Evolutionary conservation across 257 asterid genomes (phyloP).

Genomic region (Knoxia roxburghii): DNA sequence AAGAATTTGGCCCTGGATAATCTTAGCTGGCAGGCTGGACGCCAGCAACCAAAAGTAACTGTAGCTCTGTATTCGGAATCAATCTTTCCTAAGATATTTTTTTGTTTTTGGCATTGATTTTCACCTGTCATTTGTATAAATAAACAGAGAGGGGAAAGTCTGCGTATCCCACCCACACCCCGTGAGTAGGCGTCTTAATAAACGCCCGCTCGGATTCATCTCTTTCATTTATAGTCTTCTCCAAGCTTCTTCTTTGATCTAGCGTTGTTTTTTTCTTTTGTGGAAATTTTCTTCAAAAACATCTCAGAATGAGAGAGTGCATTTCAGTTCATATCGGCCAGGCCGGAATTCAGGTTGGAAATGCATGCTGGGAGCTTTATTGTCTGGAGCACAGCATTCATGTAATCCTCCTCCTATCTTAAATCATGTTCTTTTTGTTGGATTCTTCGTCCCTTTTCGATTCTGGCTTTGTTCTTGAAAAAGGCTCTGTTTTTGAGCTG

Average conservation of each 20-base stretch:
- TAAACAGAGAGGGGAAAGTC: background rate
- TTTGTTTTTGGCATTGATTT: too few species aligned
- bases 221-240: background rate
- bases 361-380: constrained; percentile 30
- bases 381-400: constrained; percentile 32
- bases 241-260: background rate
- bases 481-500: background rate
- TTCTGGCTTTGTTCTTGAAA: background rate
- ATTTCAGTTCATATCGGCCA: constrained; percentile 31
- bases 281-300: background rate
- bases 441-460: background rate
- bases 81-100: background rate
- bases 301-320: constrained; percentile 25
- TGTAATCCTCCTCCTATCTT: constrained; percentile 5
- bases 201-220: constrained; percentile 15
- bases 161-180: background rate
- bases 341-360: constrained; percentile 31
- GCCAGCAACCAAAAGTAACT: background rate
- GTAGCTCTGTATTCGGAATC: background rate
- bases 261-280: background rate
- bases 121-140: background rate
- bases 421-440: background rate
- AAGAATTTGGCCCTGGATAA: too few species aligned
- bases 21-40: background rate
- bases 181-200: constrained; percentile 28